These are phyloP conservation scores for Amanita muscaria DNA, from an alignment of 768 basidiomycete genomes.

Conservation along the genomic window DNA sequence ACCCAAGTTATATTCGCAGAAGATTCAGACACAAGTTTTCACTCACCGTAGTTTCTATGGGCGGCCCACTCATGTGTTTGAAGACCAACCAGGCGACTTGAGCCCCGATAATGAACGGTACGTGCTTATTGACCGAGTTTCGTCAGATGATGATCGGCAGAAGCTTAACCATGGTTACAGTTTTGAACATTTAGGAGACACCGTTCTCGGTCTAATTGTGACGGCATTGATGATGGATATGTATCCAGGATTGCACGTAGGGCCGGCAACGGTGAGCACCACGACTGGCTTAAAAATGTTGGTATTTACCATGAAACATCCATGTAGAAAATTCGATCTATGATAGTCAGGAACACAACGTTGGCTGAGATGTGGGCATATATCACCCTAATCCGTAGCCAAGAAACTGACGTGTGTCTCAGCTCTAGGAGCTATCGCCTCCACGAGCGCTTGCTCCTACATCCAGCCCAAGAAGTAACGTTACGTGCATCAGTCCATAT, in stretches of 20 bases:
- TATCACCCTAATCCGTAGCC: not conserved
- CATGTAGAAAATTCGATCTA: slow-evolving; percentile 64
- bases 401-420: slow-evolving; percentile 6
- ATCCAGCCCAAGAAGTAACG: slow-evolving; percentile 66
- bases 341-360: slow-evolving; percentile 67
- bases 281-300: too few relatives aligned
- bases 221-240: slow-evolving; percentile 54
- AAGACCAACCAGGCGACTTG: slow-evolving; percentile 61
- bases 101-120: slow-evolving; percentile 82
- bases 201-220: slow-evolving; percentile 59
- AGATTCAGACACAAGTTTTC: slow-evolving; percentile 49
- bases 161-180: slow-evolving; percentile 25
- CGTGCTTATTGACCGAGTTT: not conserved
- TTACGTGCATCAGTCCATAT: slow-evolving; percentile 60
- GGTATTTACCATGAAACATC: too few relatives aligned
- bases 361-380: slow-evolving; percentile 56
- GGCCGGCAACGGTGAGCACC: slow-evolving; percentile 60
- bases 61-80: slow-evolving; percentile 66
- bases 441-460: slow-evolving; percentile 51
- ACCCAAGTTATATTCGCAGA: slow-evolving; percentile 41
- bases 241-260: slow-evolving; percentile 66
- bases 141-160: not conserved
- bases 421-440: slow-evolving; percentile 62
- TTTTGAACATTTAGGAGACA: slow-evolving; percentile 70
- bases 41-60: slow-evolving; percentile 69